Percentiles rank a stretch among this genome's conserved stretches.
phyloP scores from a whole-genome alignment of 2,329 filamentous ascomycete species.

The Decorospora gaudefroyi region DNA sequence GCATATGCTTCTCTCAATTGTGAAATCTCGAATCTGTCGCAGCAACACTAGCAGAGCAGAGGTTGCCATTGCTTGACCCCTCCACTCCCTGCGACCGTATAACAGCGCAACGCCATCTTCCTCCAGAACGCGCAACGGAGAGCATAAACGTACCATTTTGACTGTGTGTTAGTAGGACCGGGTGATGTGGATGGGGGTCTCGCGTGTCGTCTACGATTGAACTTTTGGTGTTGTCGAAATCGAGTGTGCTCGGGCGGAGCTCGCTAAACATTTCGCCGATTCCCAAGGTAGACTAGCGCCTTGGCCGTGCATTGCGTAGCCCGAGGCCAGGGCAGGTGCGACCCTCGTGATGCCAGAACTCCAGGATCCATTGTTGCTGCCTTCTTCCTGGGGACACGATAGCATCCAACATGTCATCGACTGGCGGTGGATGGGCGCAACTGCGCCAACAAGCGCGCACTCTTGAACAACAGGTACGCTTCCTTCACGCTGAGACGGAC shows the following conservation, averaged over 20 bases:
- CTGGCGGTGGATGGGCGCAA: conserved; percentile 75
- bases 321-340: conserved; percentile 21
- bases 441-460: conserved; percentile 88
- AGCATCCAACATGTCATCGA: conserved; percentile 44
- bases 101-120: conserved; percentile 19
- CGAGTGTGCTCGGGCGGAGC: conserved; percentile 28
- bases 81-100: conserved; percentile 10
- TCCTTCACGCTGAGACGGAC: conserved; percentile 14
- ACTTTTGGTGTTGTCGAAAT: conserved; percentile 31
- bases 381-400: conserved; percentile 1
- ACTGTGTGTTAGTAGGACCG: conserved; percentile 45
- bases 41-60: conserved; percentile 23
- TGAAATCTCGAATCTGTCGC: conserved; percentile 28
- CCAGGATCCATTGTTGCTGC: conserved; percentile 16
- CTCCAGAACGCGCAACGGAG: conserved; percentile 18
- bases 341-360: conserved; percentile 30
- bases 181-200: conserved; percentile 45
- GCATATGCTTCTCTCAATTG: conserved; percentile 23
- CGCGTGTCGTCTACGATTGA: conserved; percentile 43
- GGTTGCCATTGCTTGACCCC: conserved; percentile 23
- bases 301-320: conserved; percentile 31
- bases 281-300: conserved; percentile 19
- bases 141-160: conserved; percentile 46
- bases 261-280: conserved; percentile 25
- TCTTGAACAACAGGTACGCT: conserved; percentile 81